A percentile compares a stretch with the other conserved stretches of the same genome.
These are phyloP conservation scores for Carallia pectinifolia DNA, from an alignment of 345 rosid species.

Conservation along the genomic window DNA sequence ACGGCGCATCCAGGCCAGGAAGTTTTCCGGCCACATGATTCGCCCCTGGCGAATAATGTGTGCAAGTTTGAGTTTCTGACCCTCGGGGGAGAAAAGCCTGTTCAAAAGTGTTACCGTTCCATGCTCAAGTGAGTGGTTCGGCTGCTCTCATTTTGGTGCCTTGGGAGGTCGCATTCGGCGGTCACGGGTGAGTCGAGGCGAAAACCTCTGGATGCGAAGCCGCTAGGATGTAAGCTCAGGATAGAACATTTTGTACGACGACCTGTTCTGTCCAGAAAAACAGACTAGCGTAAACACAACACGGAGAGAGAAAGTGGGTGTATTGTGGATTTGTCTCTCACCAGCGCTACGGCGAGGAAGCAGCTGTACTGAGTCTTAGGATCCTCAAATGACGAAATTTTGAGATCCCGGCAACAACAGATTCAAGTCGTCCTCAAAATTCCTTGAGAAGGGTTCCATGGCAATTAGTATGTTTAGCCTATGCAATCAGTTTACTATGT, in stretches of 20 bases:
- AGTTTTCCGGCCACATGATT: constrained; percentile 58
- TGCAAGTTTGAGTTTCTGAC: constrained; percentile 59
- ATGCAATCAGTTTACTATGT: too few species aligned
- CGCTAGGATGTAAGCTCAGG: constrained; percentile 62
- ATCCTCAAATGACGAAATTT: too few species aligned
- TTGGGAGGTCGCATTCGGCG: constrained; percentile 85
- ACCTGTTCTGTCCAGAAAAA: too few species aligned
- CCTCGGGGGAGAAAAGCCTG: constrained; percentile 61
- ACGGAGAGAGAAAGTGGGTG: too few species aligned
- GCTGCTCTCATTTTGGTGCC: constrained; percentile 78
- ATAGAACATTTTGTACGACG: constrained; percentile 58
- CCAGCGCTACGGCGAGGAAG: too few species aligned
- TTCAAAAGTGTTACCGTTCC: constrained; percentile 77
- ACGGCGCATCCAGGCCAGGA: constrained; percentile 70
- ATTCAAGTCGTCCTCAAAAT: constrained; percentile 29
- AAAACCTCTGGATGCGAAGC: constrained; percentile 52
- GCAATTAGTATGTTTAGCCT: constrained; percentile 6
- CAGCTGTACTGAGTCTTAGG: too few species aligned
- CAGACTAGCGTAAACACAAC: too few species aligned
- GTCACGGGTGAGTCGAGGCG: constrained; percentile 92
- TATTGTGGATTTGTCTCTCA: too few species aligned
- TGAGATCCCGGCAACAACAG: too few species aligned
- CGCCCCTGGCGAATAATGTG: constrained; percentile 47
- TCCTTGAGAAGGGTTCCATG: constrained; percentile 65
- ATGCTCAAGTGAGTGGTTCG: constrained; percentile 44